Conservation (phyloP, 2,329 filamentous ascomycete species). For the Domatiomyces globalis region DNA sequence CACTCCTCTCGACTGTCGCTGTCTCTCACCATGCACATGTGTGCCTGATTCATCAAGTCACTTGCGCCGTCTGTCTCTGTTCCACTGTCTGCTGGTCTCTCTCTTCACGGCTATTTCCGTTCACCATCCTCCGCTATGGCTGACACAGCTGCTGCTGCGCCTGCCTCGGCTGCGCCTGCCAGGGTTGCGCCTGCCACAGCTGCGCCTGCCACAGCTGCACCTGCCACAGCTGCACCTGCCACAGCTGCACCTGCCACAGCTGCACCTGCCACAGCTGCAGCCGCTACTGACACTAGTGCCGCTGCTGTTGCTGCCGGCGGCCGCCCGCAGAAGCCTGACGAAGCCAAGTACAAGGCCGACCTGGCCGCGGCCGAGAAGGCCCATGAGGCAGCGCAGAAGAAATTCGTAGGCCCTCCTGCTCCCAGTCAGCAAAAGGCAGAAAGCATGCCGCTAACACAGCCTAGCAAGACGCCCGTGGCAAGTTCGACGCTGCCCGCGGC, state of each 20-base stretch:
- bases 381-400: constrained; percentile 61
- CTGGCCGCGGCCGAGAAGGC: constrained; percentile 76
- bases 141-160: constrained; percentile 14
- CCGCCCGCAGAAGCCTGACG: constrained; percentile 77
- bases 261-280: constrained; percentile 19
- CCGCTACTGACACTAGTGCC: constrained; percentile 21
- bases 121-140: neutral
- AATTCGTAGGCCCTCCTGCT: constrained; percentile 37
- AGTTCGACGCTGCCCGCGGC: constrained; percentile 65
- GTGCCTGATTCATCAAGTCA: neutral
- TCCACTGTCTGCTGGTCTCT: neutral
- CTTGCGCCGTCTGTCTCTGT: neutral
- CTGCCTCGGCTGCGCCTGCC: no score
- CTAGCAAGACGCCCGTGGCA: constrained; percentile 73
- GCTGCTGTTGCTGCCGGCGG: constrained; percentile 22
- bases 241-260: neutral
- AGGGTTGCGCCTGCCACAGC: neutral
- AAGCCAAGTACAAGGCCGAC: constrained; percentile 65
- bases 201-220: constrained; percentile 19
- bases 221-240: constrained; percentile 12
- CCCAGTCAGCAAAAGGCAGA: neutral
- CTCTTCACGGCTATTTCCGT: neutral
- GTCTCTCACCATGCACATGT: neutral
- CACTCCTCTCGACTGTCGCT: neutral
- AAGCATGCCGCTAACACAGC: constrained; percentile 4